Evolutionary conservation across 768 basidiomycete genomes (phyloP).

Genomic region (Boletellus ananiceps): DNA sequence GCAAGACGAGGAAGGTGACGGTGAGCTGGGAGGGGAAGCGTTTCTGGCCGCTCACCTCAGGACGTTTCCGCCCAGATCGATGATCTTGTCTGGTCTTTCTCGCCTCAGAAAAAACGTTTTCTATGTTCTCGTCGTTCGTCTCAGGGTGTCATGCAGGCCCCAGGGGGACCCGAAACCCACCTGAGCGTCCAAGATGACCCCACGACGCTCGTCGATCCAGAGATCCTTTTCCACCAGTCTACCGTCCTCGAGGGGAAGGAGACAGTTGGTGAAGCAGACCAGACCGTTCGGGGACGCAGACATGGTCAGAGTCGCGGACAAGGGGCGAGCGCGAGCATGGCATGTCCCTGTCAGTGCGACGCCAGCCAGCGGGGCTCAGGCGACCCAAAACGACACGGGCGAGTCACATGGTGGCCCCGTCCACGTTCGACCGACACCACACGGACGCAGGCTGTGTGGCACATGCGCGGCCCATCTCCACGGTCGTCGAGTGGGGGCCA

Average conservation of each 20-base stretch:
- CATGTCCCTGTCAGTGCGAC: neutral
- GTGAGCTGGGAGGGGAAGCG: conserved; percentile 3
- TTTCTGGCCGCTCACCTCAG: conserved; percentile 45
- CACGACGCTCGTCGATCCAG: conserved; percentile 75
- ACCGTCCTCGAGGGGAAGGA: conserved; percentile 77
- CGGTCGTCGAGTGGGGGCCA: too few relatives aligned
- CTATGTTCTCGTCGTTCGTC: conserved; percentile 32
- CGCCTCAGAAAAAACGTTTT: conserved; percentile 61
- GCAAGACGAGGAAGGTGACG: too few relatives aligned
- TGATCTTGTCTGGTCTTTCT: conserved; percentile 55
- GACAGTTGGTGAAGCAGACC: conserved; percentile 84
- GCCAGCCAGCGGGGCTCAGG: neutral
- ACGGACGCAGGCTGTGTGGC: too few relatives aligned
- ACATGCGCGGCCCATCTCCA: too few relatives aligned
- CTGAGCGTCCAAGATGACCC: conserved; percentile 73
- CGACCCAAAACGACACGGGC: neutral
- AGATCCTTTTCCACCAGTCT: conserved; percentile 67
- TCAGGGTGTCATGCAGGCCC: neutral
- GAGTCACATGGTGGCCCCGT: conserved; percentile 6
- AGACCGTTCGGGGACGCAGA: conserved; percentile 49
- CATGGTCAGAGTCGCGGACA: conserved; percentile 15
- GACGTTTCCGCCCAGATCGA: conserved; percentile 75
- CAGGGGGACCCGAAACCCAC: conserved; percentile 30
- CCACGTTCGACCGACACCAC: too few relatives aligned
- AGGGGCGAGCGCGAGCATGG: conserved; percentile 2